Conservation (phyloP, 176 grass and related monocot species). For the Rhipidocladum racemiflorum region DNA sequence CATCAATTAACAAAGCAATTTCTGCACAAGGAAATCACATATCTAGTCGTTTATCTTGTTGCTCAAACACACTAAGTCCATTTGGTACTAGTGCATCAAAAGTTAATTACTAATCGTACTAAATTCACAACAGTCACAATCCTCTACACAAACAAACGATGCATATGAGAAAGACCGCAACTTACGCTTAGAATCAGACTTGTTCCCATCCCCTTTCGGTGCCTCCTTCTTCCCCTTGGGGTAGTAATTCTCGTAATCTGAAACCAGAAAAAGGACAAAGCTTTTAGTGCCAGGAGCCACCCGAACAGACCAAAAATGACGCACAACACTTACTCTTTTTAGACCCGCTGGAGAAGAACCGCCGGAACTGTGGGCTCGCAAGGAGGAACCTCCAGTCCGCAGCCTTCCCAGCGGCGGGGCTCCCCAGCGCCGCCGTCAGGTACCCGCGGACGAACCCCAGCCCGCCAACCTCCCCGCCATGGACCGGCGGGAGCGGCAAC, state of each 20-base stretch:
- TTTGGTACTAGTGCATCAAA: neutral
- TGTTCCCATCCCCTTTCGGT: conserved; percentile 79
- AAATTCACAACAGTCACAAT: neutral
- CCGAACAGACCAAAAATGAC: neutral
- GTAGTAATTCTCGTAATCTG: conserved; percentile 93
- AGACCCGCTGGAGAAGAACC: conserved; percentile 67
- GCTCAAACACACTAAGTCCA: neutral
- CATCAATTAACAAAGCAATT: neutral
- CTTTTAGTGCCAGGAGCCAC: neutral
- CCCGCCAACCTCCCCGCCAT: conserved; percentile 12
- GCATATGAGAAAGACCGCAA: neutral
- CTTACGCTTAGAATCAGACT: conserved; percentile 75
- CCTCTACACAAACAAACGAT: neutral
- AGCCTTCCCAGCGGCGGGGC: conserved; percentile 35
- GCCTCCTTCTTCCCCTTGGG: conserved; percentile 83
- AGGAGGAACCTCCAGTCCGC: conserved; percentile 68
- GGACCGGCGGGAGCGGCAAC: conserved; percentile 25
- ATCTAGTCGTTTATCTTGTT: neutral
- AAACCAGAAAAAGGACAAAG: neutral
- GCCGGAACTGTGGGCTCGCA: conserved; percentile 64
- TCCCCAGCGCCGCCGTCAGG: conserved; percentile 51
- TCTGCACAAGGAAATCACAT: neutral
- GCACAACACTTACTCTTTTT: conserved; percentile 65
- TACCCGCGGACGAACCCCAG: conserved; percentile 58
- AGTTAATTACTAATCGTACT: neutral